phyloP scores from a whole-genome alignment of 306 rosid genomes.

The Mimosa pudica region DNA sequence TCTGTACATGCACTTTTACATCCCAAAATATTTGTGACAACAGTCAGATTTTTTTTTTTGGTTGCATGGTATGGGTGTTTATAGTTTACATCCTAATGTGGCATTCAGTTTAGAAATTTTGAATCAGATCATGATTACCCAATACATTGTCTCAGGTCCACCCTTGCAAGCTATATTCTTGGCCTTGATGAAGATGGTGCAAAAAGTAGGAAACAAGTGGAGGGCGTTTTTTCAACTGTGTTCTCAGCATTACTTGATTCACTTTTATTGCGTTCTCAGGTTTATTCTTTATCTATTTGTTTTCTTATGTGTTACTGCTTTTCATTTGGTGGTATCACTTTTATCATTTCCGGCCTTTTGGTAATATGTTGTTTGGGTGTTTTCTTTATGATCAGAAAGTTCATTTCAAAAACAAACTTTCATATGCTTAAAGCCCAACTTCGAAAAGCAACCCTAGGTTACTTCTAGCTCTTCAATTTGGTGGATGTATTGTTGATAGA shows the following conservation, averaged over 20 bases:
- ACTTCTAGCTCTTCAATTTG: no score
- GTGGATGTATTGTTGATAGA: no score
- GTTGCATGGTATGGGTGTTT: conserved; percentile 13
- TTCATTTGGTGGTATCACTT: conserved; percentile 4
- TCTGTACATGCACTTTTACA: neutral
- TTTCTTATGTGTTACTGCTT: conserved; percentile 4
- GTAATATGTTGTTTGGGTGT: no score
- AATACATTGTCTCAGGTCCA: conserved; percentile 65
- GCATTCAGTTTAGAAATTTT: conserved; percentile 10
- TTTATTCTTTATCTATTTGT: conserved; percentile 48
- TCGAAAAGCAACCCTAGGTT: no score
- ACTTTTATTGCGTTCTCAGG: conserved; percentile 87
- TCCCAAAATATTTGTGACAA: conserved; percentile 14
- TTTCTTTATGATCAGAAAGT: neutral
- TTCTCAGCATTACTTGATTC: conserved; percentile 85
- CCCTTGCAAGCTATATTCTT: conserved; percentile 84
- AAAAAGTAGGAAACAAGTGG: conserved; percentile 57
- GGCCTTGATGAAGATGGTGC: conserved; percentile 69
- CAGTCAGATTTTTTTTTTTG: neutral
- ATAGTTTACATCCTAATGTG: neutral
- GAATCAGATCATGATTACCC: conserved; percentile 11
- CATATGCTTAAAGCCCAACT: neutral
- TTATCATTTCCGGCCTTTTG: conserved; percentile 26
- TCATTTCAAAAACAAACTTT: neutral
- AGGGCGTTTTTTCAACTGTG: conserved; percentile 72